Conservation (phyloP, 768 basidiomycete species). For the Podaxis sp. region DNA sequence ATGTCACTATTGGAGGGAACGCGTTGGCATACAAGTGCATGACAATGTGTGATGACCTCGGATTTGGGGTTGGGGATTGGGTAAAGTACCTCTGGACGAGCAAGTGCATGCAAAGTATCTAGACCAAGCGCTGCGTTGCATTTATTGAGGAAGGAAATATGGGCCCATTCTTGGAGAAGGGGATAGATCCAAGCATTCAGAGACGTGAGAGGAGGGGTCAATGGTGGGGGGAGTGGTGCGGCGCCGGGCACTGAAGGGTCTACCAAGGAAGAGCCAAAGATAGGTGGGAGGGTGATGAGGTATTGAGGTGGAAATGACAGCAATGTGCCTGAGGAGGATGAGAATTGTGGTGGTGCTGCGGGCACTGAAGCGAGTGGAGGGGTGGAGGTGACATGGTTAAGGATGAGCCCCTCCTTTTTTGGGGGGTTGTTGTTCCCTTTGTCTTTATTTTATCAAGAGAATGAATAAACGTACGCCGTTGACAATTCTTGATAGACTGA, state of each 20-base stretch:
- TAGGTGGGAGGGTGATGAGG: too few species aligned
- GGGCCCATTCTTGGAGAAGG: background rate
- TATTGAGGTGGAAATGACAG: too few species aligned
- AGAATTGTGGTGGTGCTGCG: too few species aligned
- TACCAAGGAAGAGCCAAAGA: too few species aligned
- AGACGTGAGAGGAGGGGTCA: background rate
- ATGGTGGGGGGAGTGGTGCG: background rate
- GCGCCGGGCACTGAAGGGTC: too few species aligned
- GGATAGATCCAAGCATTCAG: background rate
- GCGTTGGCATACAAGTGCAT: background rate
- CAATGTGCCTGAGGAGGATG: too few species aligned
- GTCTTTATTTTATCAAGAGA: background rate
- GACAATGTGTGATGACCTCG: background rate
- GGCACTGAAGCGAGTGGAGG: background rate
- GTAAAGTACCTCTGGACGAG: background rate
- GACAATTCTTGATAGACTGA: background rate
- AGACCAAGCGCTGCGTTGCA: background rate
- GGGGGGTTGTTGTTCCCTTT: background rate
- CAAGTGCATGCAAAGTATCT: background rate
- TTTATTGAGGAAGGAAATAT: background rate
- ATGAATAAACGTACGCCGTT: background rate
- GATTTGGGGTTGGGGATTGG: background rate
- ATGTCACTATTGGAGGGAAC: background rate
- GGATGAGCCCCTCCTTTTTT: too few species aligned
- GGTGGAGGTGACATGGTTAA: background rate